These are phyloP conservation scores for Ceratobasidium sp. DNA, from an alignment of 1,284 basidiomycete species.

Conservation along the genomic window DNA sequence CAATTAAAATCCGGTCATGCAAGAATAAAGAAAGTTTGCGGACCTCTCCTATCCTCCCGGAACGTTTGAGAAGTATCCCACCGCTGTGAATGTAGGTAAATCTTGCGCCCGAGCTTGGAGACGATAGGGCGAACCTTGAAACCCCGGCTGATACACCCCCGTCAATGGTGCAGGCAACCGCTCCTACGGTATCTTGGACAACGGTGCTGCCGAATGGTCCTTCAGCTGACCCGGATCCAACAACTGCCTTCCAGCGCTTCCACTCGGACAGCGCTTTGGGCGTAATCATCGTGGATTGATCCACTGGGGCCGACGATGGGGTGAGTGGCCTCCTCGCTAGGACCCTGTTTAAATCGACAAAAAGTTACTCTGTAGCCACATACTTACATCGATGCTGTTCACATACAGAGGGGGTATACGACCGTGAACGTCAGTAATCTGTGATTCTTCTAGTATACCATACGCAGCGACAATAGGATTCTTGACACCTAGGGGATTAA, in stretches of 20 bases:
- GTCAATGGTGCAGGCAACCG: constrained; percentile 65
- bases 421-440: constrained; percentile 65
- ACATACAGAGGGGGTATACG: constrained; percentile 75
- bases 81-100: constrained; percentile 62
- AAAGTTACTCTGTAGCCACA: constrained; percentile 54
- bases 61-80: constrained; percentile 75
- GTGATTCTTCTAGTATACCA: constrained; percentile 67
- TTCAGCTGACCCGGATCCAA: constrained; percentile 51
- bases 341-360: constrained; percentile 62
- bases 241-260: constrained; percentile 68
- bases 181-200: constrained; percentile 81
- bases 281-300: constrained; percentile 63
- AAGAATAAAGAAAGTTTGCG: constrained; percentile 54
- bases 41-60: constrained; percentile 79
- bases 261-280: constrained; percentile 67
- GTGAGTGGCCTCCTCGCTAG: constrained; percentile 60
- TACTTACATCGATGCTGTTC: constrained; percentile 48
- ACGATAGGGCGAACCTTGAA: constrained; percentile 66
- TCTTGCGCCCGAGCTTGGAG: constrained; percentile 16
- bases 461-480: constrained; percentile 74
- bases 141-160: constrained; percentile 74
- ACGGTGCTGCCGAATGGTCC: constrained; percentile 52
- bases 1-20: constrained; percentile 52
- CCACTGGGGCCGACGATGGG: constrained; percentile 56
- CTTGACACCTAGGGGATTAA: constrained; percentile 64